phyloP scores from a whole-genome alignment of 1,139 yeast genomes.

The Petasospora fabianii region DNA sequence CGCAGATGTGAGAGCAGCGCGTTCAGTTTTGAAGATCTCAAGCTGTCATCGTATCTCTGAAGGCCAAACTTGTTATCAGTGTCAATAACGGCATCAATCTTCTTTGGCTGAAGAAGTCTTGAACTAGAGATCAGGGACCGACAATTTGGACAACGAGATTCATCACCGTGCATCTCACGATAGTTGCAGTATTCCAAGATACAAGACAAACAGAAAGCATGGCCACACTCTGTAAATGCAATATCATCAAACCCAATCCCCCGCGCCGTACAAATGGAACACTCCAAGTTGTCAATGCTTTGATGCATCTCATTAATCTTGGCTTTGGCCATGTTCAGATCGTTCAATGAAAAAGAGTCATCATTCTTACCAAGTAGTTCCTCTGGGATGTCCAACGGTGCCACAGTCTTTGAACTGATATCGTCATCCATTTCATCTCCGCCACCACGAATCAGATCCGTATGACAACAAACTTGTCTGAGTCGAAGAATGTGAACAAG shows the following conservation, averaged over 20 bases:
- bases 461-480: conserved; percentile 88
- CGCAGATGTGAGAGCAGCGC: conserved; percentile 63
- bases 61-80: conserved; percentile 11
- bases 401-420: conserved; percentile 33
- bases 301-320: conserved; percentile 34
- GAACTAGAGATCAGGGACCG: conserved; percentile 24
- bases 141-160: conserved; percentile 58
- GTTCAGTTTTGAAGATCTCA: conserved; percentile 67
- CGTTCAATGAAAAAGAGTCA: conserved; percentile 19
- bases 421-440: conserved; percentile 34
- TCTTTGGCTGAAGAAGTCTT: conserved; percentile 24
- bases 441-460: conserved; percentile 30
- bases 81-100: not conserved
- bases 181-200: conserved; percentile 62
- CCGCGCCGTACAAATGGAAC: conserved; percentile 77
- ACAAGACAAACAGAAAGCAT: conserved; percentile 72
- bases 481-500: conserved; percentile 78
- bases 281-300: conserved; percentile 58
- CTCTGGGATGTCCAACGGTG: conserved; percentile 29
- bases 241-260: conserved; percentile 55
- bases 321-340: conserved; percentile 33
- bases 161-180: conserved; percentile 28
- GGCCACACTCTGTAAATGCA: conserved; percentile 76
- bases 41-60: conserved; percentile 24
- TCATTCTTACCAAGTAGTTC: conserved; percentile 14